phyloP scores from a whole-genome alignment of 192 early-diverging fungal species.

The Tieghemiomyces parasiticus region DNA sequence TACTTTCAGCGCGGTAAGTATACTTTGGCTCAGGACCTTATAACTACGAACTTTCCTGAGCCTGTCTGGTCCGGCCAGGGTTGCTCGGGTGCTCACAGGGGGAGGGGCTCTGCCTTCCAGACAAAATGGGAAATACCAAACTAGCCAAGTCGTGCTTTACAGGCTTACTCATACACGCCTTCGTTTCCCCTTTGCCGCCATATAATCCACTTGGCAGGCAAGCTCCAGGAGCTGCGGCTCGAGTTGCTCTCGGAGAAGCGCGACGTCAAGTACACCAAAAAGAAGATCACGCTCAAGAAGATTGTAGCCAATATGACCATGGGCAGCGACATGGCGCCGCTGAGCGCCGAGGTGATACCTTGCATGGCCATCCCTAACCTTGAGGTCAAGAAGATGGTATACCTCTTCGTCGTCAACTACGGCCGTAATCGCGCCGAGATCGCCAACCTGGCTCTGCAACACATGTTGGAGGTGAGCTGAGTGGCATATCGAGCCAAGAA shows the following conservation, averaged over 20 bases:
- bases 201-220: conserved; percentile 37
- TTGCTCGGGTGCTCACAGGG: background rate
- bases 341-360: conserved; percentile 82
- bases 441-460: conserved; percentile 77
- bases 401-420: conserved; percentile 95
- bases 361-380: conserved; percentile 82
- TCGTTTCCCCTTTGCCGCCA: background rate
- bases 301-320: conserved; percentile 99
- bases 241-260: conserved; percentile 79
- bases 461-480: conserved; percentile 66
- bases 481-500: no score
- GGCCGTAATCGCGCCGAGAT: conserved; percentile 86
- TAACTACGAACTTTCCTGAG: no score
- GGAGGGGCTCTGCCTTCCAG: background rate
- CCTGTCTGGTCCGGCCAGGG: no score
- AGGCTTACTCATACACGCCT: conserved; percentile 1
- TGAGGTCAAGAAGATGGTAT: conserved; percentile 84
- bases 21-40: background rate
- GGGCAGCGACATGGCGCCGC: conserved; percentile 96
- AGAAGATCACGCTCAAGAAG: conserved; percentile 79
- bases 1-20: conserved; percentile 61
- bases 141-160: background rate
- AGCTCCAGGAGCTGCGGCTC: conserved; percentile 74
- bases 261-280: conserved; percentile 64
- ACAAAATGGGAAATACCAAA: conserved; percentile 6